phyloP scores from a whole-genome alignment of 2,329 filamentous ascomycete species.

The Mycosphaerella arachidis region DNA sequence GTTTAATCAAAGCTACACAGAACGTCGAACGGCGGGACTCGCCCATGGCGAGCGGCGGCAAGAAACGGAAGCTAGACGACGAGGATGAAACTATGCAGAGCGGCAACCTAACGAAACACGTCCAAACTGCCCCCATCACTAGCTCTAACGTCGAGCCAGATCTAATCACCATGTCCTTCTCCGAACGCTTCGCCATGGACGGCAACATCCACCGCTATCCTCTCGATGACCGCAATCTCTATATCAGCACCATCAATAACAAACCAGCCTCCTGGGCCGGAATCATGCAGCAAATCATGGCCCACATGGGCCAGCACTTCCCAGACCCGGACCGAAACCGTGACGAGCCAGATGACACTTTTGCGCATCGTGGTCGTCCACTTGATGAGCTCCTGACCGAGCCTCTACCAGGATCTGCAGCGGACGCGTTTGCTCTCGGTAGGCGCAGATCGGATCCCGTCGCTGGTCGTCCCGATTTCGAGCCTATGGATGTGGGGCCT shows the following conservation, averaged over 20 bases:
- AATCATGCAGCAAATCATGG: background rate
- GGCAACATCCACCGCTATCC: background rate
- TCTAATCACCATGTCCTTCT: background rate
- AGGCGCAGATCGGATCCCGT: too few relatives aligned
- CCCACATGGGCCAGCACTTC: too few relatives aligned
- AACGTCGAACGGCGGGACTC: background rate
- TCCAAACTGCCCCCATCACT: too few relatives aligned
- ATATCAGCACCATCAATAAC: background rate
- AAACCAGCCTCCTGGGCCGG: background rate
- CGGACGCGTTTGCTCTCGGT: too few relatives aligned
- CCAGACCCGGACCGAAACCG: too few relatives aligned
- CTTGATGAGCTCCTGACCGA: too few relatives aligned
- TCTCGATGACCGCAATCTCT: background rate
- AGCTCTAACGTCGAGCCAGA: background rate
- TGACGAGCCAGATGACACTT: too few relatives aligned
- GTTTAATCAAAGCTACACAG: background rate
- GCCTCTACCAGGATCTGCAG: too few relatives aligned
- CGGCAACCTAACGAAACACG: background rate
- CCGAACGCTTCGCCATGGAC: background rate
- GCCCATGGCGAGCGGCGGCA: background rate
- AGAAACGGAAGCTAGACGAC: background rate
- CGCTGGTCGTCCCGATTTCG: too few relatives aligned
- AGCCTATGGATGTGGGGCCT: too few relatives aligned
- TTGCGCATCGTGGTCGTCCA: too few relatives aligned
- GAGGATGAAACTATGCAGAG: background rate